phyloP scores from a whole-genome alignment of 306 rosid species.

The Dryas drummondii region DNA sequence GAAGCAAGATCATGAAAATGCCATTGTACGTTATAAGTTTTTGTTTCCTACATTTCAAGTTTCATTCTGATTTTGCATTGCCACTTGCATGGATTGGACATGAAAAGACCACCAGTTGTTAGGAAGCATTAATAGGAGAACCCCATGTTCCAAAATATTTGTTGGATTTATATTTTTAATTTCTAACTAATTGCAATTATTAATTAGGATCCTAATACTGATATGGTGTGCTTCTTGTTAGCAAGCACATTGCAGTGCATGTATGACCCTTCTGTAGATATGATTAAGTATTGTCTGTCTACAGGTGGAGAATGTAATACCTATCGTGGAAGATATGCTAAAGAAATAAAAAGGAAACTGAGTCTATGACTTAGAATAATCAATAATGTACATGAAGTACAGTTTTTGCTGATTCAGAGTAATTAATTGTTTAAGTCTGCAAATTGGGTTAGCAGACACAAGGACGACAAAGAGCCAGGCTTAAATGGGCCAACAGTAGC shows the following conservation, averaged over 20 bases:
- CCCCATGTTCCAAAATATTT: slow-evolving; percentile 16
- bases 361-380: background rate
- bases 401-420: background rate
- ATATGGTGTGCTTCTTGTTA: background rate
- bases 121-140: slow-evolving; percentile 10
- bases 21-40: no score
- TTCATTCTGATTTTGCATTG: no score
- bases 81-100: background rate
- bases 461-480: slow-evolving; percentile 11
- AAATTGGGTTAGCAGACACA: slow-evolving; percentile 9
- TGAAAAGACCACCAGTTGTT: background rate
- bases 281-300: background rate
- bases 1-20: no score
- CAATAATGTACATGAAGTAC: background rate
- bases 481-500: background rate
- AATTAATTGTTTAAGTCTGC: background rate
- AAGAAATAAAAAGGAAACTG: background rate
- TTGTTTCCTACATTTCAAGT: no score
- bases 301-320: background rate
- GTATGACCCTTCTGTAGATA: background rate
- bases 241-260: background rate
- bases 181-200: background rate
- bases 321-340: background rate
- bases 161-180: background rate
- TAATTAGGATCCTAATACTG: background rate